phyloP scores from a whole-genome alignment of 2,329 filamentous ascomycete species.

The Colletotrichum spinosum region DNA sequence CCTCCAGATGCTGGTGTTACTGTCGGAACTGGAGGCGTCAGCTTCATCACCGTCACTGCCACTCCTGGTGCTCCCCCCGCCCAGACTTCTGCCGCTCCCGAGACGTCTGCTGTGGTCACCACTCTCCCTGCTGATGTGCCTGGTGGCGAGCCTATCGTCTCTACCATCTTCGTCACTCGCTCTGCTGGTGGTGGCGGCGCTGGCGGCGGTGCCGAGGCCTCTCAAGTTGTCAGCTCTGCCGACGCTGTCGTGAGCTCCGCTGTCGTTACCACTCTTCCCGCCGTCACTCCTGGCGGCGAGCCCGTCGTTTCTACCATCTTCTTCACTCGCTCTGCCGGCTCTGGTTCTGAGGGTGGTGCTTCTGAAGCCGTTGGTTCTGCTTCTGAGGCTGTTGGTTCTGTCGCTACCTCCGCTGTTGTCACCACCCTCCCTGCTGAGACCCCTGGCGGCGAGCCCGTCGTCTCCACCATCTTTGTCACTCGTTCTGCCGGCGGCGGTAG shows the following conservation, averaged over 20 bases:
- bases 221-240: slow-evolving; percentile 5
- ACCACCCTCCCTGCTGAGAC: slow-evolving; percentile 17
- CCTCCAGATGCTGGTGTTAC: slow-evolving; percentile 34
- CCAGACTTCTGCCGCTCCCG: slow-evolving; percentile 19
- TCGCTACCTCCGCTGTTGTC: slow-evolving; percentile 18
- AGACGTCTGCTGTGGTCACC: slow-evolving; percentile 25
- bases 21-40: slow-evolving; percentile 35
- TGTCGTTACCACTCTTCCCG: slow-evolving; percentile 20
- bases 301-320: slow-evolving; percentile 29
- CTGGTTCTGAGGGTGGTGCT: background rate
- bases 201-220: slow-evolving; percentile 3
- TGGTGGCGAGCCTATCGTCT: slow-evolving; percentile 8
- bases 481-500: background rate
- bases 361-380: slow-evolving; percentile 9
- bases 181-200: slow-evolving; percentile 2
- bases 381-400: slow-evolving; percentile 7
- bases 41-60: slow-evolving; percentile 33
- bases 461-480: slow-evolving; percentile 24
- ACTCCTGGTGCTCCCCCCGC: slow-evolving; percentile 32
- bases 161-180: slow-evolving; percentile 25
- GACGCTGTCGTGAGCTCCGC: slow-evolving; percentile 20
- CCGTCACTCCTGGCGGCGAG: background rate
- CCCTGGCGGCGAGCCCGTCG: slow-evolving; percentile 5
- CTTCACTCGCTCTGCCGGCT: slow-evolving; percentile 20
- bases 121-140: slow-evolving; percentile 8